These are phyloP conservation scores for Dalbergia oliveri DNA, from an alignment of 306 rosid species.

Conservation along the genomic window DNA sequence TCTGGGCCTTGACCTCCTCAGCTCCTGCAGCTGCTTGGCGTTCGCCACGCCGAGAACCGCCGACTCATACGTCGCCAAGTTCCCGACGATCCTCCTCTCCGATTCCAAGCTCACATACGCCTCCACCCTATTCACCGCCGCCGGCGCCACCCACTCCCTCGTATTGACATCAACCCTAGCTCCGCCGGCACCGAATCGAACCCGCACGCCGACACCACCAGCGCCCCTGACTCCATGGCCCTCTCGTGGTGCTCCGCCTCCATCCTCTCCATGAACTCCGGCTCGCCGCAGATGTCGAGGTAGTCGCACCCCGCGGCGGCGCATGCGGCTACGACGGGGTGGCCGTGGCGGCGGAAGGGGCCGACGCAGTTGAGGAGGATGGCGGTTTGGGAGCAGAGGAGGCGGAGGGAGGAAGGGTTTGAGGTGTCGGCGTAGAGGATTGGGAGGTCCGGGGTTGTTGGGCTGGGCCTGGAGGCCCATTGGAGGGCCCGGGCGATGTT, in stretches of 20 bases:
- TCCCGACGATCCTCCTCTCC: constrained; percentile 71
- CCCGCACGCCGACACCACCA: constrained; percentile 88
- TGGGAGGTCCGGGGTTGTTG: constrained; percentile 41
- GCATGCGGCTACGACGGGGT: constrained; percentile 80
- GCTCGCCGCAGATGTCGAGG: constrained; percentile 87
- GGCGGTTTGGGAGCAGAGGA: constrained; percentile 66
- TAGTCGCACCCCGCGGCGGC: constrained; percentile 74
- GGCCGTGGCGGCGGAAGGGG: constrained; percentile 89
- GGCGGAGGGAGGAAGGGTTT: constrained; percentile 65
- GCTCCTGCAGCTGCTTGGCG: constrained; percentile 63
- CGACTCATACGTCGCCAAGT: constrained; percentile 80
- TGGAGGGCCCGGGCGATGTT: constrained; percentile 66
- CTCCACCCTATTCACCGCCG: constrained; percentile 65
- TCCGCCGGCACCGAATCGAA: constrained; percentile 95
- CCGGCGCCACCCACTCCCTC: constrained; percentile 70
- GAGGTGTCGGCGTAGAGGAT: constrained; percentile 69
- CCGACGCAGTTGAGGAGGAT: constrained; percentile 92
- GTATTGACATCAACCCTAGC: constrained; percentile 74
- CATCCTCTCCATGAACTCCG: constrained; percentile 91
- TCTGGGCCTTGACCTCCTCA: constrained; percentile 77
- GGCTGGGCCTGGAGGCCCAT: constrained; percentile 75
- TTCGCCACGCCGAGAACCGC: constrained; percentile 86
- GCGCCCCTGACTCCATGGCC: constrained; percentile 64
- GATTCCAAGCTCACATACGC: constrained; percentile 86
- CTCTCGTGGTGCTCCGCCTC: constrained; percentile 56